phyloP scores from a whole-genome alignment of 192 early-diverging fungal genomes.

The Mortierella alpina region DNA sequence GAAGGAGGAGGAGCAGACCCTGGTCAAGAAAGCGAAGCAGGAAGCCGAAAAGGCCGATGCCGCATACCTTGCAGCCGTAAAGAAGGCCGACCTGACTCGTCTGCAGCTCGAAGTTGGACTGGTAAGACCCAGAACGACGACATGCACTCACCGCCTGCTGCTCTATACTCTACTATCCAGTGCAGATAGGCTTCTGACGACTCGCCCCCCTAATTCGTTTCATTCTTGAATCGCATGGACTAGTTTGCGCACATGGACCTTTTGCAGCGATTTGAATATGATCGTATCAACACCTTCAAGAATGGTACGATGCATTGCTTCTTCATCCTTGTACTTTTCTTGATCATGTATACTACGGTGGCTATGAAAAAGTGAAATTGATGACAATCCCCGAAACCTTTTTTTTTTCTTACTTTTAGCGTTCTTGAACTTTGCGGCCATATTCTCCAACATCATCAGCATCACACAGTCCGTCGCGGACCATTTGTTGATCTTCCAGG shows the following conservation, averaged over 20 bases:
- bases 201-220: not conserved
- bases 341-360: too few relatives aligned
- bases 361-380: too few relatives aligned
- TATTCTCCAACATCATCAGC: constrained; percentile 59
- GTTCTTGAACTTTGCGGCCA: constrained; percentile 62
- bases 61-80: constrained; percentile 72
- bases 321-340: not conserved
- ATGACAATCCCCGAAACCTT: too few relatives aligned
- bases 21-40: constrained; percentile 49
- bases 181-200: not conserved
- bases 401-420: constrained; percentile 13
- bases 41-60: constrained; percentile 77
- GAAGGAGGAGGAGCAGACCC: constrained; percentile 37
- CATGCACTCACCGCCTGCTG: not conserved
- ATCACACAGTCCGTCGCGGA: constrained; percentile 70
- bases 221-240: not conserved
- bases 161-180: not conserved
- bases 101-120: constrained; percentile 76
- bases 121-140: constrained; percentile 44
- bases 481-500: constrained; percentile 63
- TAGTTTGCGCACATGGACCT: constrained; percentile 65
- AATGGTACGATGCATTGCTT: constrained; percentile 43
- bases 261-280: constrained; percentile 61
- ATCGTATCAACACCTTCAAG: constrained; percentile 62
- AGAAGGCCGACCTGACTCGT: constrained; percentile 72